A percentile compares a stretch with the other conserved stretches of the same genome.
phyloP scores from a whole-genome alignment of 225 moss, liverwort and hornwort genomes.

The Polytrichum commune region DNA sequence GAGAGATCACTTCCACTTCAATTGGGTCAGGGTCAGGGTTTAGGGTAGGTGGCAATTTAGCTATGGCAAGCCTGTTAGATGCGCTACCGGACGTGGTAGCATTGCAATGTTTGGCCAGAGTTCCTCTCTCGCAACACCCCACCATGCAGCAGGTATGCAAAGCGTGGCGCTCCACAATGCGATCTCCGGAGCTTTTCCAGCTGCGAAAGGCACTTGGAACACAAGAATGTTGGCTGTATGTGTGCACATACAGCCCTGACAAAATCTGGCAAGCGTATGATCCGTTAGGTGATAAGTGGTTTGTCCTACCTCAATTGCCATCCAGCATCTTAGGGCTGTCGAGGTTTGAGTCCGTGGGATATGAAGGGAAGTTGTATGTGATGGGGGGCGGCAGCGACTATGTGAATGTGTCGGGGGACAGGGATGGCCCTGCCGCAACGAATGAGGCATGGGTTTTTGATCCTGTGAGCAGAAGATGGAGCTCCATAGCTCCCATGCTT shows the following conservation, averaged over 20 bases:
- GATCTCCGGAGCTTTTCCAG: conserved; percentile 67
- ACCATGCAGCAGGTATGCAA: conserved; percentile 69
- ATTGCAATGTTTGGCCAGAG: conserved; percentile 82
- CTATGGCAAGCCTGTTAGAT: conserved; percentile 57
- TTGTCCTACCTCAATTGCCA: conserved; percentile 60
- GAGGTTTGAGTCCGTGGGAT: conserved; percentile 72
- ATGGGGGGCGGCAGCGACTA: conserved; percentile 82
- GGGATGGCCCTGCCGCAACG: conserved; percentile 56
- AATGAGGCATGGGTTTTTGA: conserved; percentile 81
- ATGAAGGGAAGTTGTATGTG: conserved; percentile 81
- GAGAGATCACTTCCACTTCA: too few relatives aligned
- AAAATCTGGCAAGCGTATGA: conserved; percentile 98
- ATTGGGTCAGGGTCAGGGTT: conserved; percentile 28
- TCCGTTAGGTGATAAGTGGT: conserved; percentile 66
- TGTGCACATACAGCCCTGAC: conserved; percentile 72
- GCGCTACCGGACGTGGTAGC: conserved; percentile 82
- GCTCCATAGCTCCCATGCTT: conserved; percentile 63
- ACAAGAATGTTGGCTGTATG: conserved; percentile 82
- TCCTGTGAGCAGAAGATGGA: conserved; percentile 69
- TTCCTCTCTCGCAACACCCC: conserved; percentile 64
- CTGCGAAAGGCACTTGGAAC: conserved; percentile 51
- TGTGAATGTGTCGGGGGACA: conserved; percentile 76
- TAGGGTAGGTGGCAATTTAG: not conserved
- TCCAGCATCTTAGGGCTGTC: conserved; percentile 56
- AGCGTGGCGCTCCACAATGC: conserved; percentile 65